phyloP scores from a whole-genome alignment of 1,139 yeast genomes.

The Blastobotrys persicus region DNA sequence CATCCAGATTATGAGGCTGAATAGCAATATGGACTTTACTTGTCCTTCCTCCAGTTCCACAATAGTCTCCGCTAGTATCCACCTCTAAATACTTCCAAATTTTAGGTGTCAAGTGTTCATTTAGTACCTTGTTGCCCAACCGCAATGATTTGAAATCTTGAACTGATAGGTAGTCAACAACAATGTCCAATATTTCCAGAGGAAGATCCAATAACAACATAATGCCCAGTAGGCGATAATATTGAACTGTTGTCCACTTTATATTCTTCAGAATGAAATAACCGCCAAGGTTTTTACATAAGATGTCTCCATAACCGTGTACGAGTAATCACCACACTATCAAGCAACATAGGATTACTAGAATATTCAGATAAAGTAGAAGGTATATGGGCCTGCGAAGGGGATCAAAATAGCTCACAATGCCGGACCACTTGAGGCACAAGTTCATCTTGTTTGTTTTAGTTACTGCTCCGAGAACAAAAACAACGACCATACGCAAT shows the following conservation, averaged over 20 bases:
- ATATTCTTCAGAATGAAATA: no score
- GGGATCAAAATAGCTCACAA: no score
- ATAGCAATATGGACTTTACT: slow-evolving; percentile 1
- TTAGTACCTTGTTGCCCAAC: neutral
- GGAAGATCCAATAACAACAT: neutral
- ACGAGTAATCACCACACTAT: no score
- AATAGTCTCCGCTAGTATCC: slow-evolving; percentile 3
- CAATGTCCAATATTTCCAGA: neutral
- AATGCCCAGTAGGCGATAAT: no score
- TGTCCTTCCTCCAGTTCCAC: neutral
- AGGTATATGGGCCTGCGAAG: no score
- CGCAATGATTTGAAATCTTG: neutral
- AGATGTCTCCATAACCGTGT: no score
- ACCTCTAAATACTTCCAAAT: slow-evolving; percentile 3
- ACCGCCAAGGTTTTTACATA: neutral
- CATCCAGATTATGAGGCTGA: slow-evolving; percentile 7
- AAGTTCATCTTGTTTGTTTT: no score
- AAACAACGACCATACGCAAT: no score
- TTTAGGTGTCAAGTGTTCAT: neutral
- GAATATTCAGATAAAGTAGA: no score
- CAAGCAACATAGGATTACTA: no score
- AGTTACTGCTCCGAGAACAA: no score
- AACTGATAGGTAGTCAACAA: neutral
- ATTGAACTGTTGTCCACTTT: neutral
- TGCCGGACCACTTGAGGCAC: no score